These are phyloP conservation scores for Casuarina cunninghamiana DNA, from an alignment of 306 rosid species.

Conservation along the genomic window DNA sequence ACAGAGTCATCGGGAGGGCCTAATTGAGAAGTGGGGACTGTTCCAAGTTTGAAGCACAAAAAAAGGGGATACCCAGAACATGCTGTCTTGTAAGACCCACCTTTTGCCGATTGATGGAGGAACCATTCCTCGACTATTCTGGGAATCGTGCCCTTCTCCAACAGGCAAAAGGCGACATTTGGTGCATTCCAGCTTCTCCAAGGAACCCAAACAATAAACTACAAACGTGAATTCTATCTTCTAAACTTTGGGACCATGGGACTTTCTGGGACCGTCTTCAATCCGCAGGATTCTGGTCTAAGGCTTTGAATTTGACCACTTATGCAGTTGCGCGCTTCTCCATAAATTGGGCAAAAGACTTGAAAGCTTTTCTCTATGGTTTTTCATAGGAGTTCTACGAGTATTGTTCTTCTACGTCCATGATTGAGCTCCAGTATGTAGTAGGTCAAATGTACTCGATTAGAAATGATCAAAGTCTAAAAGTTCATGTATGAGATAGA, in stretches of 20 bases:
- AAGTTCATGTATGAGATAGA: too few relatives aligned
- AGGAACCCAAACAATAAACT: too few relatives aligned
- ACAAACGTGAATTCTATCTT: neutral
- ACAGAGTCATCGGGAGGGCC: conserved; percentile 12
- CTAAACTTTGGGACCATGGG: conserved; percentile 1
- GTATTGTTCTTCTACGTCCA: too few relatives aligned
- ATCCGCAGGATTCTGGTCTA: neutral
- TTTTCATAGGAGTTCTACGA: too few relatives aligned
- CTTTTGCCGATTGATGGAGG: conserved; percentile 26
- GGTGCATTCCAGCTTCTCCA: conserved; percentile 32
- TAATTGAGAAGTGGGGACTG: conserved; percentile 24
- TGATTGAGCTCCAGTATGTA: too few relatives aligned
- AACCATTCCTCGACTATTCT: conserved; percentile 49
- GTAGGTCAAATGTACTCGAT: too few relatives aligned
- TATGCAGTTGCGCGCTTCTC: conserved; percentile 27
- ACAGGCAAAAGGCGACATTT: conserved; percentile 42
- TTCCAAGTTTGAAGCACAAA: conserved; percentile 23
- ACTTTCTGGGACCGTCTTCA: neutral
- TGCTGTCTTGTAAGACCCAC: conserved; percentile 19
- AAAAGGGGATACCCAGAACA: conserved; percentile 15
- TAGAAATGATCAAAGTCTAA: too few relatives aligned
- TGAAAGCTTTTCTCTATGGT: too few relatives aligned
- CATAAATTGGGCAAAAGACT: neutral
- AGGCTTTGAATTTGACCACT: conserved; percentile 38
- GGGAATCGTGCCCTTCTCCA: conserved; percentile 48